Base-by-base conservation (phyloP, 1,284 basidiomycete genomes). In the Takashimella tepidaria region DNA sequence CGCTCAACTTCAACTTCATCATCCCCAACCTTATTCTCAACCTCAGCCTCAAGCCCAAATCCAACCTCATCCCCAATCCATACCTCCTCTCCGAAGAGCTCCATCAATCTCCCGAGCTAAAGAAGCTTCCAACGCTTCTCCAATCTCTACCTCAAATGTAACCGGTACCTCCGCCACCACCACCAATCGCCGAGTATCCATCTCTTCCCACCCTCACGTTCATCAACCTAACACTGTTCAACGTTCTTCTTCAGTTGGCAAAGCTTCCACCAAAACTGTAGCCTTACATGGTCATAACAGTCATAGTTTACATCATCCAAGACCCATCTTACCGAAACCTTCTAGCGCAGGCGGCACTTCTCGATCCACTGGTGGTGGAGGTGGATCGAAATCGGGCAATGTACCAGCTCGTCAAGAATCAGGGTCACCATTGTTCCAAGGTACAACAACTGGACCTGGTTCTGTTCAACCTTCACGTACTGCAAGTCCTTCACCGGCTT, bases 321-420 rank as follows among this genome's bases (percentile, higher is more conserved):
- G 69, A 20, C 58, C 66, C 1, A 69, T 69, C 42, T 47, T 67
- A 40, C 67, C 69, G 2, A 71, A 68, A 55, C 62, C 57, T 4
- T 21, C 40, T 2, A 31, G 22, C 31, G 40, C 22, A 20, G 46
- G 11, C 50, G 37, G 24, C 43, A 10, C 47, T 45, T 49, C 12
- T 62, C 58, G 40, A 8, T 37, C 31, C 10, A 8, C 8, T 8
- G 50, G 51, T 21, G 49, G 48, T 41, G 49, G 56, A 19, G 60
- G 58, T 43, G 50, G 54, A 4, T 41, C 45, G 16, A 19, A 23
- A 19, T n/a, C n/a, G n/a, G n/a, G n/a, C n/a, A n/a, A n/a, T n/a
- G 44, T 47, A 2, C 54, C 54, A 3, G 42, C 23, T 1, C 48
- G 46, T 11, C 49, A 49, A 5, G 50, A 40, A 6, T 48, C 54